These are phyloP conservation scores for Lachancea thermotolerans DNA, from an alignment of 805 yeast species.

Conservation along the genomic window DNA sequence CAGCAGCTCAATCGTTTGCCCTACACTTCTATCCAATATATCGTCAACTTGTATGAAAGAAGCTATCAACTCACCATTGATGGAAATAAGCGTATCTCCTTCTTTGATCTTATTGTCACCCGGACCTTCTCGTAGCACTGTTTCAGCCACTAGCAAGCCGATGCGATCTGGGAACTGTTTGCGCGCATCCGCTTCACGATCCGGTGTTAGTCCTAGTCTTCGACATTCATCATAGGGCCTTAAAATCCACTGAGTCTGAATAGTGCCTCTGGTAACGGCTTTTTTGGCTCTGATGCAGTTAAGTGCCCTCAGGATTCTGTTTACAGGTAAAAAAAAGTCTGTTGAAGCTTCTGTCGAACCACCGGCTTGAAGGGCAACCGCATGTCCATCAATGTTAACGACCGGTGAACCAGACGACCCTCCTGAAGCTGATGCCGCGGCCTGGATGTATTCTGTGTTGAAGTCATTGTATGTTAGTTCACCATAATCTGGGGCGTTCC, in stretches of 20 bases:
- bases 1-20: conserved; percentile 45
- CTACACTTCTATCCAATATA: conserved; percentile 67
- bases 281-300: conserved; percentile 53
- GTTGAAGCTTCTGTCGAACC: conserved; percentile 89
- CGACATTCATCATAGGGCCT: conserved; percentile 88
- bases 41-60: conserved; percentile 79
- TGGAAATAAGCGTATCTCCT: conserved; percentile 76
- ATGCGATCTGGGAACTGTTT: conserved; percentile 61
- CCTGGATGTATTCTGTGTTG: conserved; percentile 90
- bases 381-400: conserved; percentile 80
- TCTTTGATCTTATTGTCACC: conserved; percentile 66
- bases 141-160: conserved; percentile 78
- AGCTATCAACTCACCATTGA: conserved; percentile 57
- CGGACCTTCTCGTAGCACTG: conserved; percentile 80
- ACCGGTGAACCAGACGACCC: conserved; percentile 97
- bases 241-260: conserved; percentile 82
- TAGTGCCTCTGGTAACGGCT: conserved; percentile 80
- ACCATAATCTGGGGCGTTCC: conserved; percentile 94
- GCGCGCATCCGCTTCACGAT: conserved; percentile 66
- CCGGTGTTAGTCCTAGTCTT: conserved; percentile 73
- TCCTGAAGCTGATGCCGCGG: conserved; percentile 93
- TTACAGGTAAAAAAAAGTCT: conserved; percentile 83
- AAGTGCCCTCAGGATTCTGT: conserved; percentile 76
- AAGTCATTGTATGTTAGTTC: conserved; percentile 82
- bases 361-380: conserved; percentile 91